Evolutionary conservation across 441 rosid genomes (phyloP), one percentile per base, ranked within the genome.

Genomic region (Raphanus hybrid): DNA sequence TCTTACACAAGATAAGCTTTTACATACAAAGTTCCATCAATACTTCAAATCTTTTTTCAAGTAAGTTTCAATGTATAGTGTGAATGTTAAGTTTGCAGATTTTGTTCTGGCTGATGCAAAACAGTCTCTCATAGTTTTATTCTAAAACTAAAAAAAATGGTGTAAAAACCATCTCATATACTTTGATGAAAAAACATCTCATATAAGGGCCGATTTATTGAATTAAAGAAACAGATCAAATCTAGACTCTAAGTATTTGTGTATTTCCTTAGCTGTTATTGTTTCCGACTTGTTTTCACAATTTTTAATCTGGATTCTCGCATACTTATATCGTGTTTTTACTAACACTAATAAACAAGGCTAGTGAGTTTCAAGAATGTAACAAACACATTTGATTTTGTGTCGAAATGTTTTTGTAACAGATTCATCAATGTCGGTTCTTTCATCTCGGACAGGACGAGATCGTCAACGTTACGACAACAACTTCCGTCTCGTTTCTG

Each of bases 401-500:
- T 58, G 8, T 20, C 14, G 55, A 7, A 18, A 55, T 8, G 5
- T 41, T 58, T 9, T 43, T 43, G 62, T 64, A 8, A 23, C 73
- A 79, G 84, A 69, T 63, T 52, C 59, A 77, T 55, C 83, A 75
- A 86, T 87, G 89, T 81, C 91, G 54, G 74, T 67, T 70, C 14
- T 85, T 77, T 69, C 79, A 59, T 91, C 92, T 59, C 78, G 97
- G 76, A 87, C 82, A 6, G 97, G 97, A 65, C 78, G 97, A 73
- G 81, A 86, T 71, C 80, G 91, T 29, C 97, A 91, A 76, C 97
- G 94, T 73, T 91, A 91, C 68, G 91, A 88, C 80, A 80, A 90
- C 77, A 86, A 90, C 69, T 74, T 86, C 54, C 90, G 97, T 16
- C 97, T 90, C 71, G 97, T 91, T 81, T 88, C 97, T 69, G 97